These are phyloP conservation scores for Fusarium pilosicola DNA, from an alignment of 2,329 filamentous ascomycete species.

Conservation along the genomic window DNA sequence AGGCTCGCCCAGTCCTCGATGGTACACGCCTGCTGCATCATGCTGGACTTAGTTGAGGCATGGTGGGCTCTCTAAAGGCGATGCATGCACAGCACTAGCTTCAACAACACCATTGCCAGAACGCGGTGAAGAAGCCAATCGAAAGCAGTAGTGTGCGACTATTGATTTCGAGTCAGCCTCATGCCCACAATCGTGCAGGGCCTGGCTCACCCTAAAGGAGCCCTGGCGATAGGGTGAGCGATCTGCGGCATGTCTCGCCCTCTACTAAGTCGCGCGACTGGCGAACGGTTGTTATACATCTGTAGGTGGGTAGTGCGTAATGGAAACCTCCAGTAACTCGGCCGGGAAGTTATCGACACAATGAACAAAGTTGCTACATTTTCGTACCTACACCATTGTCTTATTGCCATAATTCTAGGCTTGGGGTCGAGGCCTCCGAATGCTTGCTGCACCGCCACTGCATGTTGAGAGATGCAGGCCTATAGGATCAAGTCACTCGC, in stretches of 20 bases:
- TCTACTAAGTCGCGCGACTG: too few species aligned
- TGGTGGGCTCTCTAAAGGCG: too few species aligned
- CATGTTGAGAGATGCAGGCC: accelerated
- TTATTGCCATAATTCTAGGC: accelerated
- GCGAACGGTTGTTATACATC: too few species aligned
- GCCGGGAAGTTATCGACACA: too few species aligned
- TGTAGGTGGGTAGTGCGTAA: too few species aligned
- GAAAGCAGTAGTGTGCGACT: accelerated
- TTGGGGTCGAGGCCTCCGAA: neutral
- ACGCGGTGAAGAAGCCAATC: neutral
- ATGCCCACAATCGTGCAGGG: neutral
- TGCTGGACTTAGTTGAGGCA: too few species aligned
- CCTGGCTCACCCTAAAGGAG: neutral
- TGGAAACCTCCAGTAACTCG: too few species aligned
- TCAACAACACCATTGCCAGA: accelerated
- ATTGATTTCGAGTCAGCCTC: neutral
- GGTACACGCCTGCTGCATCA: too few species aligned
- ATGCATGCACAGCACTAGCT: neutral
- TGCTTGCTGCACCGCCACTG: neutral
- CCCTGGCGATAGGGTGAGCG: neutral
- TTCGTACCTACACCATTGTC: too few species aligned
- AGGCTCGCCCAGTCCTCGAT: too few species aligned
- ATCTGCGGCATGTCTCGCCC: neutral
- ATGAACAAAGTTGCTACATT: too few species aligned
- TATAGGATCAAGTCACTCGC: neutral